Percentiles rank a stretch among this genome's conserved stretches.
Conservation (phyloP, 768 basidiomycete genomes). For the Strobilomyces dryophilus region DNA sequence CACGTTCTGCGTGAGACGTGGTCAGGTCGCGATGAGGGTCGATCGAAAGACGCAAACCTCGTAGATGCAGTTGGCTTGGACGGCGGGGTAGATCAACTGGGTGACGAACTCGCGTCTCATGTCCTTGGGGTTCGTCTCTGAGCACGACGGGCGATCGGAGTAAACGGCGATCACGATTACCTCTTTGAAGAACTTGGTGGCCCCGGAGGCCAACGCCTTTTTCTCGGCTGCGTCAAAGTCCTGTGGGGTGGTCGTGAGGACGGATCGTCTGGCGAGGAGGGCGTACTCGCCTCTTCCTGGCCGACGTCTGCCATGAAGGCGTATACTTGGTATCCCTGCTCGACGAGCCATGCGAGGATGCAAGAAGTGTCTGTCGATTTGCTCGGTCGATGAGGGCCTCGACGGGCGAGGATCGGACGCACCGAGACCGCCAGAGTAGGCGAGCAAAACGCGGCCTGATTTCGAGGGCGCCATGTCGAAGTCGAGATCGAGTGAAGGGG, state of each 20-base stretch:
- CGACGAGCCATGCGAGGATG: conserved; percentile 98
- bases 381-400: conserved; percentile 6
- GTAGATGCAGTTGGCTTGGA: conserved; percentile 98
- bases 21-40: background rate
- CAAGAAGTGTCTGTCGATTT: conserved; percentile 83
- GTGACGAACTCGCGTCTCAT: conserved; percentile 92
- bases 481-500: too few species aligned
- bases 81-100: conserved; percentile 95
- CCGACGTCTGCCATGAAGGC: conserved; percentile 98
- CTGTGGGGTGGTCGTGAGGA: conserved; percentile 35
- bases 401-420: conserved; percentile 29
- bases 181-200: conserved; percentile 93
- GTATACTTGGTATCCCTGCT: conserved; percentile 94
- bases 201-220: conserved; percentile 89
- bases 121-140: conserved; percentile 53
- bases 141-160: background rate
- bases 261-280: background rate
- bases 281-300: conserved; percentile 68
- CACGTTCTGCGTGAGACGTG: conserved; percentile 57
- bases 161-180: conserved; percentile 35
- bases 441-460: conserved; percentile 85
- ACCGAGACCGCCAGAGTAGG: conserved; percentile 99
- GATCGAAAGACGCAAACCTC: conserved; percentile 50
- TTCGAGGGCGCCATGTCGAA: conserved; percentile 29
- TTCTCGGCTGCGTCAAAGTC: conserved; percentile 89